phyloP scores from a whole-genome alignment of 768 basidiomycete genomes.

The Hortiboletus flavorubellus region DNA sequence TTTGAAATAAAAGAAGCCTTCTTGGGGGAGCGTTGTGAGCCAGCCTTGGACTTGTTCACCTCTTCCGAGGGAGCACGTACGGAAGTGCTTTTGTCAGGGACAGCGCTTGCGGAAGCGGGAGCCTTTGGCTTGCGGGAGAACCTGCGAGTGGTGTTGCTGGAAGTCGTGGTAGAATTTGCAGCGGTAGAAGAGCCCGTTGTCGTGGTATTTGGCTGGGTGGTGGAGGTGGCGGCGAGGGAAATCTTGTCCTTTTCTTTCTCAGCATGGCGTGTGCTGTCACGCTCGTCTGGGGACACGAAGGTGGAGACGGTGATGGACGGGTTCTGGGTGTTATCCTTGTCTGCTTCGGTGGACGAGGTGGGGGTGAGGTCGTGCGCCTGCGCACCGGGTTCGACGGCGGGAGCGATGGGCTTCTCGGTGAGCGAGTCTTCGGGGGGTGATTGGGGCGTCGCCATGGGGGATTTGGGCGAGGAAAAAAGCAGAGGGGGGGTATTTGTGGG shows the following conservation, averaged over 20 bases:
- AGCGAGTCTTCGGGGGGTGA: slow-evolving; percentile 13
- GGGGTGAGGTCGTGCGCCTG: slow-evolving; percentile 30
- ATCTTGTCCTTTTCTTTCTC: slow-evolving; percentile 46
- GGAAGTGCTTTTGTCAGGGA: slow-evolving; percentile 29
- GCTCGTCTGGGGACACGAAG: slow-evolving; percentile 33
- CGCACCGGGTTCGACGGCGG: slow-evolving; percentile 19
- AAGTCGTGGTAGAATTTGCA: slow-evolving; percentile 21
- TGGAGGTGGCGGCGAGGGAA: slow-evolving; percentile 42
- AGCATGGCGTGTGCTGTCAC: slow-evolving; percentile 29
- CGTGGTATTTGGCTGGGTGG: slow-evolving; percentile 39
- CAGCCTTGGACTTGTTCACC: slow-evolving; percentile 32
- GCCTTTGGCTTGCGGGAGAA: slow-evolving; percentile 30
- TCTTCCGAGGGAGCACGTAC: slow-evolving; percentile 34
- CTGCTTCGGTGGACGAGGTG: slow-evolving; percentile 33
- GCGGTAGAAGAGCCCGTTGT: slow-evolving; percentile 21
- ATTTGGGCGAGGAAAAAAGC: neutral
- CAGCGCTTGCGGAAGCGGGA: slow-evolving; percentile 15
- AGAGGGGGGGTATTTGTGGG: slow-evolving; percentile 26
- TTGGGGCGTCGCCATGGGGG: slow-evolving; percentile 25
- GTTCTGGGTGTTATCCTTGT: slow-evolving; percentile 35
- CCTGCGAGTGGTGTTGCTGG: slow-evolving; percentile 22
- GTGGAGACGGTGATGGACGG: slow-evolving; percentile 34
- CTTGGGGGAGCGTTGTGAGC: slow-evolving; percentile 34
- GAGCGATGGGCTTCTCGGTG: slow-evolving; percentile 22
- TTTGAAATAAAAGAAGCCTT: slow-evolving; percentile 58